Conservation (phyloP, 352 stramenopile species). For the Globisporangium carolinianum region DNA sequence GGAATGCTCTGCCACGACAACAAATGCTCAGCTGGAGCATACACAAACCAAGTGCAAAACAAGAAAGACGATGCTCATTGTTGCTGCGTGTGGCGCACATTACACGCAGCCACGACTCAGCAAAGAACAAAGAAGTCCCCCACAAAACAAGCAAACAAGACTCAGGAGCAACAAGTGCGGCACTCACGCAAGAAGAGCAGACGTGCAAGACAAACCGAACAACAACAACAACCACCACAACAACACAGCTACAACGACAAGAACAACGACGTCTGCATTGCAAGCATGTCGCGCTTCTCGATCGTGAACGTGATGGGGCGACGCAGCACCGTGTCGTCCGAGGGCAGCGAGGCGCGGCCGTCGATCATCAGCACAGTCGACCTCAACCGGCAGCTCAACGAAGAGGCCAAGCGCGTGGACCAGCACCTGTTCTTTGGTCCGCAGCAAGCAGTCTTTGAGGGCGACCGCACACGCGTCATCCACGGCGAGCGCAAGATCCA, state of each 20-base stretch:
- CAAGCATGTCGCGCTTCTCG: constrained; percentile 73
- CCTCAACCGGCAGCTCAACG: constrained; percentile 67
- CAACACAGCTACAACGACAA: not conserved
- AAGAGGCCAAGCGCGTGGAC: constrained; percentile 55
- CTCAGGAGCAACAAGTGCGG: not conserved
- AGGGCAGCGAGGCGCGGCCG: constrained; percentile 50
- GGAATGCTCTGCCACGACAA: too few relatives aligned
- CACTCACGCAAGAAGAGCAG: too few relatives aligned
- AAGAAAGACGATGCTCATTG: too few relatives aligned
- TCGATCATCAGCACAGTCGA: constrained; percentile 57
- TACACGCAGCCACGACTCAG: not conserved
- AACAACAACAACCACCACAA: not conserved
- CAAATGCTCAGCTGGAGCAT: too few relatives aligned
- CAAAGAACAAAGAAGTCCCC: not conserved
- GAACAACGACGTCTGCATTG: not conserved
- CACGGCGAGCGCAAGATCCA: constrained; percentile 84
- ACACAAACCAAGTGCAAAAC: too few relatives aligned
- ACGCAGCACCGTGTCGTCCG: constrained; percentile 36
- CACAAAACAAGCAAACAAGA: not conserved
- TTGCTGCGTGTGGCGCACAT: too few relatives aligned
- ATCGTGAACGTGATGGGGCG: constrained; percentile 61
- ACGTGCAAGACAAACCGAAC: not conserved
- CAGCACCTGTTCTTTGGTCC: constrained; percentile 81
- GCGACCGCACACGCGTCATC: constrained; percentile 75
- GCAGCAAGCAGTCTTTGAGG: constrained; percentile 63